Base-by-base conservation (phyloP, 169 alveolate genomes). In the Cryptosporidium muris region DNA sequence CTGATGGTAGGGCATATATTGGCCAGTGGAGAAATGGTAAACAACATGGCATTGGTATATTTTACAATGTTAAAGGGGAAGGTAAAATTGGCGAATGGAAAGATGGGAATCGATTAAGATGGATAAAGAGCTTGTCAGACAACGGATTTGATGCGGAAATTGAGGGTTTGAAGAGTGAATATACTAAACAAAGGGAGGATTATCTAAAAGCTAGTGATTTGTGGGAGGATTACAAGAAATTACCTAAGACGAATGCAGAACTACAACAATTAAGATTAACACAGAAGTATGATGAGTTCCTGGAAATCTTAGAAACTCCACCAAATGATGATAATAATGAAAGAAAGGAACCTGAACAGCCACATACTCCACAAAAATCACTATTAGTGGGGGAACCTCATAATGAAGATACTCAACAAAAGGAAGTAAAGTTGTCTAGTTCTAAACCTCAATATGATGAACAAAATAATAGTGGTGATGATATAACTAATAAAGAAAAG, bases 31-130 rank as follows among this genome's bases (percentile, higher is more conserved):
- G 51, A 48, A 67, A 88, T 64, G 91, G 91, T 6, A 88, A 88
- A 49, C 91, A 88, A 58, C 91, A 88, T 51, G 91, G 91, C 38
- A 47, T 49, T 90, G 96, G 80, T 4, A 58, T 81, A 53, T 88
- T 81, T 9, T 74, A 74, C 43, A 74, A 74, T 43, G 43, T 60
- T 14, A 66, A 65, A 53, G 63, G 66, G 45, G 91, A 88, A 54
- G 85, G 80, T 40, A 66, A 81, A 51, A 68, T 81, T 11, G 91
- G 91, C n/a, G 89, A 88, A 54, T 88, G 91, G 91, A 81, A 54
- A 47, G 91, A 88, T 37, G 91, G 91, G 2, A 64, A 81, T 53
- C 58, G 91, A 34, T 37, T 81, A 47, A 54, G 85, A 40, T 82
- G 92, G 89, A 36, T 89, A 6, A 85, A 81, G 56, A 53, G 62